Conservation (phyloP, 768 basidiomycete species). For the Mycena galopus region DNA sequence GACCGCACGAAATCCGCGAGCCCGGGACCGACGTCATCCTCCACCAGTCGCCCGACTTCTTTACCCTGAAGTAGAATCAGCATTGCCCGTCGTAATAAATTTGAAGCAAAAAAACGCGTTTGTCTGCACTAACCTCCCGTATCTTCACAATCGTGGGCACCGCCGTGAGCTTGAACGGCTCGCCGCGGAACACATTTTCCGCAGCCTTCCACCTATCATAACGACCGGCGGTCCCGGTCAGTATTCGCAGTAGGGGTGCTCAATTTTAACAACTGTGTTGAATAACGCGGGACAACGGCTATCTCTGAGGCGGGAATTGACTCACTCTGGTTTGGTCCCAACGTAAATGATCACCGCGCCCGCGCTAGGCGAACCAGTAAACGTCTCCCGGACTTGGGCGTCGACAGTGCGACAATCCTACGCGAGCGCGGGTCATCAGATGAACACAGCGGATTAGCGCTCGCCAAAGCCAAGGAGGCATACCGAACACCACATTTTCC, state of each 20-base stretch:
- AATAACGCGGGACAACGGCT: no score
- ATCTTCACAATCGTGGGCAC: conserved; percentile 79
- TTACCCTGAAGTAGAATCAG: conserved; percentile 33
- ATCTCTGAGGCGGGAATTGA: no score
- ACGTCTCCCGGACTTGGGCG: conserved; percentile 62
- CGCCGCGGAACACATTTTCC: conserved; percentile 69
- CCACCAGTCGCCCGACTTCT: conserved; percentile 47
- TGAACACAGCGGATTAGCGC: background rate
- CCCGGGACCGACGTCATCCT: conserved; percentile 36
- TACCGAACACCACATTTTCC: conserved; percentile 80
- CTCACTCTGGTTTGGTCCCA: conserved; percentile 72
- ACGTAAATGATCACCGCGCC: conserved; percentile 76
- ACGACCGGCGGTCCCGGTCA: no score
- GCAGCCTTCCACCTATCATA: conserved; percentile 73
- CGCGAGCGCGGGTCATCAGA: background rate
- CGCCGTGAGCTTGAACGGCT: conserved; percentile 69
- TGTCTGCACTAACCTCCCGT: conserved; percentile 59
- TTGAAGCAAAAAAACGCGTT: background rate
- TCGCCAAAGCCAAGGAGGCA: conserved; percentile 35
- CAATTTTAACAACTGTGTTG: no score
- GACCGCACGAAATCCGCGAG: conserved; percentile 5
- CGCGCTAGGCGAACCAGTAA: conserved; percentile 50
- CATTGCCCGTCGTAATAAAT: no score
- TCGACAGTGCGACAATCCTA: conserved; percentile 81
- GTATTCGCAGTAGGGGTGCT: no score